Base-by-base conservation (phyloP, 1,139 yeast species). In the Arxiozyma bovina region DNA sequence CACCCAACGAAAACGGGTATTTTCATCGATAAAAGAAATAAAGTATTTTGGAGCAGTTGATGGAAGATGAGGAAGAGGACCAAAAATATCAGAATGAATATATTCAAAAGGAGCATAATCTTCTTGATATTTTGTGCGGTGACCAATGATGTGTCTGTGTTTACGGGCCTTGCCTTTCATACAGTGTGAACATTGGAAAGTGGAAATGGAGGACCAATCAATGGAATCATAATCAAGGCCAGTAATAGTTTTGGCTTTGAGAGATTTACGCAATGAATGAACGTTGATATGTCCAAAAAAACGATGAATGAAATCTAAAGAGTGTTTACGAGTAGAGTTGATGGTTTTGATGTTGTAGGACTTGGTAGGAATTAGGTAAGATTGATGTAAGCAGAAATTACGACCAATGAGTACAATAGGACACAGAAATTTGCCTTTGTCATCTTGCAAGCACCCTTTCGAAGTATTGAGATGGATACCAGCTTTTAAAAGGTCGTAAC, bases 81-180 rank as follows among this genome's bases (percentile, higher is more conserved):
- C 57, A 51, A 53, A 55, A 18, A 53, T 9, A 18, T 53, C 54
- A n/a, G 54, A 40, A 45, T 53, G 57, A 23, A 55, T 41, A 43
- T 53, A 55, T 17, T 53, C 51, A 8, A 53, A 50, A 2, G 47
- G 45, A 3, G 46, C 27, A 25, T 54, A 55, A 18, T 34, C 27
- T 2, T 45, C 25, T 30, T 51, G 54, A 45, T 55, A 51, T 15
- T 48, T 40, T 5, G 20, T 34, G 4, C 57, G 23, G 23, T 54
- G 51, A 1, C 50, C 50, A 11, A 43, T 17, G 23, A 41, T 27
- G 41, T 53, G 56, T 25, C 45, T 49, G 20, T 55, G 50, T 34
- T 42, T 27, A 18, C 44, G 46, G 11, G 41, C 23, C 22, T 55
- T 55, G 27, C 53, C 53, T 22, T 18, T 15, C 34, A 54, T 9